A percentile compares a stretch with the other conserved stretches of the same genome.
Evolutionary conservation across 2,329 filamentous ascomycete genomes (phyloP).

Genomic region (Thelonectria olida): DNA sequence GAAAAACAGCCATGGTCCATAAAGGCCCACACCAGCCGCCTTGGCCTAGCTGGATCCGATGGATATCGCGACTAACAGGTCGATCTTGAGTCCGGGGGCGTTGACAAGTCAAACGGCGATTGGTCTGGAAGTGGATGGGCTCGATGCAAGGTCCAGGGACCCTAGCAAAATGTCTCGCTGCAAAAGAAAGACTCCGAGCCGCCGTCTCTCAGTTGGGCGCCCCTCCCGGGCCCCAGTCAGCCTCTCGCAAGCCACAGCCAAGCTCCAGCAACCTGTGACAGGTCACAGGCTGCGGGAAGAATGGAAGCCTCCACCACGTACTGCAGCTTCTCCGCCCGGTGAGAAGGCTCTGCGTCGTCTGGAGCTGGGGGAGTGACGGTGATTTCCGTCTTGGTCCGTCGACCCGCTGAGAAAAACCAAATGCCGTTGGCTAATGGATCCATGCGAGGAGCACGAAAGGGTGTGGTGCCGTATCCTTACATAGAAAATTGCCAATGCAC

Average conservation of each 20-base stretch:
- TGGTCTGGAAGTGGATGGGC: constrained; percentile 13
- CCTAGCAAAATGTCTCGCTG: constrained; percentile 4
- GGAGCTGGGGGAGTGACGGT: background rate
- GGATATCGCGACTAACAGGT: constrained; percentile 10
- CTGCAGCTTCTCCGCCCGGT: background rate
- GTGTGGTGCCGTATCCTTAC: constrained; percentile 2
- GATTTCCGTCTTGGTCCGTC: constrained; percentile 2
- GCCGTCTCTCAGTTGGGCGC: background rate
- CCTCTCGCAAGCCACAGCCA: background rate
- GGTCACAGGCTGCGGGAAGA: too few relatives aligned
- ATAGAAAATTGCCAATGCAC: background rate
- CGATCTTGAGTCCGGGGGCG: constrained; percentile 20
- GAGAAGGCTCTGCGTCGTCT: background rate
- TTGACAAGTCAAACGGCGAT: background rate
- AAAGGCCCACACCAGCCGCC: constrained; percentile 11
- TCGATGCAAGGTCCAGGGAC: constrained; percentile 8
- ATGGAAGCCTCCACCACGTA: background rate
- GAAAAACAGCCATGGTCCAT: background rate
- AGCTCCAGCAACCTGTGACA: background rate
- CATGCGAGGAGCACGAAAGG: background rate
- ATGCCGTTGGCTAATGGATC: constrained; percentile 7
- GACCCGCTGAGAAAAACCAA: background rate
- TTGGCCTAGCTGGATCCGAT: constrained; percentile 1
- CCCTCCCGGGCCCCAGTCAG: background rate
- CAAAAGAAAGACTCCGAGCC: constrained; percentile 3